Conservation (phyloP, 2,329 filamentous ascomycete species). For the Colletotrichum scovillei region DNA sequence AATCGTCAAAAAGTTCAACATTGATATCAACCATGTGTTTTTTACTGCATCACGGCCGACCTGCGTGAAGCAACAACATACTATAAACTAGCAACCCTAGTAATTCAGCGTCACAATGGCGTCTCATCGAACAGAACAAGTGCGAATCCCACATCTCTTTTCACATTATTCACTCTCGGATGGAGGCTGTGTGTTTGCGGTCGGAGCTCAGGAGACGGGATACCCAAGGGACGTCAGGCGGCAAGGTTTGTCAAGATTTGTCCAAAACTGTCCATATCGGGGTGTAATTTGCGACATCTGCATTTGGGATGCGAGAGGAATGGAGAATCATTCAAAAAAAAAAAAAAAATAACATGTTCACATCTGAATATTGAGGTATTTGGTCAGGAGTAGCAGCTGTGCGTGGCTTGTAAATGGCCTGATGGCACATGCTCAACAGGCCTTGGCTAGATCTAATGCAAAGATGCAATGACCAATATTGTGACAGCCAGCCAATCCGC, state of each 20-base stretch:
- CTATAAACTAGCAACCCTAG: background rate
- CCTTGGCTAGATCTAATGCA: background rate
- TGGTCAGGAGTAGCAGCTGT: background rate
- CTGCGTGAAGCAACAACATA: constrained; percentile 4
- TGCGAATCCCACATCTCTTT: constrained; percentile 1
- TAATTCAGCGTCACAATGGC: constrained; percentile 15
- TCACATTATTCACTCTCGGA: constrained; percentile 12
- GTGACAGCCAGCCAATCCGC: background rate
- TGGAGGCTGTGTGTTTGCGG: constrained; percentile 28
- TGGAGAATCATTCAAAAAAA: constrained; percentile 10
- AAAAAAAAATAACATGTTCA: constrained; percentile 15
- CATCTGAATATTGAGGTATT: constrained; percentile 1
- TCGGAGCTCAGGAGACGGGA: constrained; percentile 26
- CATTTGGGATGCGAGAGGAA: constrained; percentile 27
- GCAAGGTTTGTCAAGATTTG: constrained; percentile 26
- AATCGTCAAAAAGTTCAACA: constrained; percentile 12
- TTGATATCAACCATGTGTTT: background rate
- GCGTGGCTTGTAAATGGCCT: constrained; percentile 30
- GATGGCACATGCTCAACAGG: constrained; percentile 15
- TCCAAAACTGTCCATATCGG: constrained; percentile 10
- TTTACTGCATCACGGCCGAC: constrained; percentile 26
- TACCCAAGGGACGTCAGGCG: constrained; percentile 30
- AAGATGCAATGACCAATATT: constrained; percentile 1
- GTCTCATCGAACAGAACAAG: background rate
- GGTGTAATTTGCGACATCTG: constrained; percentile 12